A percentile compares a stretch with the other conserved stretches of the same genome.
phyloP scores from a whole-genome alignment of 371 early-diverging fungal genomes.

The Mucor irregularis region DNA sequence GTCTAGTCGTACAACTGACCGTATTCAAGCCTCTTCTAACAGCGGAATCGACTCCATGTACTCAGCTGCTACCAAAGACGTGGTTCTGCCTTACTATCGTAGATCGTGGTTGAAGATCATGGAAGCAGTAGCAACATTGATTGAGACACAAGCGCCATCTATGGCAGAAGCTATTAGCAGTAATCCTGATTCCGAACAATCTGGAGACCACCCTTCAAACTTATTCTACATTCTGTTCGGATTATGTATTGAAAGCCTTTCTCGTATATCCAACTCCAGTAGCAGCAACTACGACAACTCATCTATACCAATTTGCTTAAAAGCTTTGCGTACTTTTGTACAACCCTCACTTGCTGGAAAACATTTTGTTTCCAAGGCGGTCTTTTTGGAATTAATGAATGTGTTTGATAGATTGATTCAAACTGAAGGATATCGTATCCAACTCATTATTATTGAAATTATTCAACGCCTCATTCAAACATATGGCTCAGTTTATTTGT shows the following conservation, averaged over 20 bases:
- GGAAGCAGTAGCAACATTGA: conserved; percentile 55
- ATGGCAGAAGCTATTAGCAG: conserved; percentile 44
- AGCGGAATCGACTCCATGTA: conserved; percentile 55
- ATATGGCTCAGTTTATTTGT: conserved; percentile 41
- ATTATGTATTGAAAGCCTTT: conserved; percentile 64
- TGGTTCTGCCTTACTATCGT: conserved; percentile 60
- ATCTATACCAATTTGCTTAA: conserved; percentile 40
- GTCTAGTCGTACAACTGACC: conserved; percentile 38
- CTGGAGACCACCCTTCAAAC: conserved; percentile 38
- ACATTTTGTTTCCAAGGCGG: conserved; percentile 46
- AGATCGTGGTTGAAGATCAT: conserved; percentile 58
- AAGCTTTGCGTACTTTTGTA: conserved; percentile 43
- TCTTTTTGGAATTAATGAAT: conserved; percentile 64
- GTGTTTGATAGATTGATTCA: conserved; percentile 65
- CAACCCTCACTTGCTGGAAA: conserved; percentile 43
- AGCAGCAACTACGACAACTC: conserved; percentile 33
- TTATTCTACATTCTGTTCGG: conserved; percentile 64
- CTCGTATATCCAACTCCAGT: conserved; percentile 46
- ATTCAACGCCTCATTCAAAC: conserved; percentile 43
- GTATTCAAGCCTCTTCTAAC: conserved; percentile 43
- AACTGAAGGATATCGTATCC: conserved; percentile 51
- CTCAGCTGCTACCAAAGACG: conserved; percentile 54
- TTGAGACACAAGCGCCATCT: conserved; percentile 42
- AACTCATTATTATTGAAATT: conserved; percentile 49
- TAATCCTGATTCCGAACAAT: conserved; percentile 35